A percentile compares a stretch with the other conserved stretches of the same genome.
Conservation (phyloP, 495 filamentous ascomycete species). For the Hypoxylon rickii region DNA sequence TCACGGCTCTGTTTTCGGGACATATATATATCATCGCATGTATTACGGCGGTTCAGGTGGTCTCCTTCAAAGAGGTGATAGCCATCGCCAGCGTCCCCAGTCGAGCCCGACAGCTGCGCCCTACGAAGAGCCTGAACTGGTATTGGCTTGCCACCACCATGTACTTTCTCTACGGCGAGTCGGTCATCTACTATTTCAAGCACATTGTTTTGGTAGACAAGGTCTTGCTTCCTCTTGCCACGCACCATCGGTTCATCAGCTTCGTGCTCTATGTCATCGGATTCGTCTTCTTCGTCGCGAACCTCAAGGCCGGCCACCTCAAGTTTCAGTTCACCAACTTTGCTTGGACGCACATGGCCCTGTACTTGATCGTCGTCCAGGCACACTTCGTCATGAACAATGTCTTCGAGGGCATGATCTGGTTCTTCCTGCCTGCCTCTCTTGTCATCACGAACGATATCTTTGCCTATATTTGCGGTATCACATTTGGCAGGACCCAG, state of each 20-base stretch:
- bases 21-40: conserved; percentile 96
- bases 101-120: conserved; percentile 84
- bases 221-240: conserved; percentile 88
- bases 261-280: conserved; percentile 97
- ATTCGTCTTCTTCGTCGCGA: conserved; percentile 97
- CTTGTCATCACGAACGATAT: conserved; percentile 99
- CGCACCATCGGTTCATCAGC: conserved; percentile 98
- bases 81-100: conserved; percentile 95
- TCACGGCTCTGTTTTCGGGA: conserved; percentile 85
- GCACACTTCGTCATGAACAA: conserved; percentile 99
- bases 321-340: conserved; percentile 99
- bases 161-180: conserved; percentile 99
- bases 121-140: conserved; percentile 97
- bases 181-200: conserved; percentile 99
- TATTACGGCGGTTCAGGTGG: conserved; percentile 89
- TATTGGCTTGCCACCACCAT: conserved; percentile 98
- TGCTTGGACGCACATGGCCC: conserved; percentile 98
- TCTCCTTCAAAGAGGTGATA: conserved; percentile 99
- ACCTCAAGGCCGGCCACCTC: conserved; percentile 94
- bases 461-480: conserved; percentile 96
- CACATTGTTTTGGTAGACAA: conserved; percentile 95
- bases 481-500: conserved; percentile 94
- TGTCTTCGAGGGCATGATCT: conserved; percentile 99
- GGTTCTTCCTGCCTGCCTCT: conserved; percentile 97
- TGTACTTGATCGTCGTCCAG: conserved; percentile 97